phyloP scores from a whole-genome alignment of 257 asterid genomes.

The Nicotiana obtusifolia region DNA sequence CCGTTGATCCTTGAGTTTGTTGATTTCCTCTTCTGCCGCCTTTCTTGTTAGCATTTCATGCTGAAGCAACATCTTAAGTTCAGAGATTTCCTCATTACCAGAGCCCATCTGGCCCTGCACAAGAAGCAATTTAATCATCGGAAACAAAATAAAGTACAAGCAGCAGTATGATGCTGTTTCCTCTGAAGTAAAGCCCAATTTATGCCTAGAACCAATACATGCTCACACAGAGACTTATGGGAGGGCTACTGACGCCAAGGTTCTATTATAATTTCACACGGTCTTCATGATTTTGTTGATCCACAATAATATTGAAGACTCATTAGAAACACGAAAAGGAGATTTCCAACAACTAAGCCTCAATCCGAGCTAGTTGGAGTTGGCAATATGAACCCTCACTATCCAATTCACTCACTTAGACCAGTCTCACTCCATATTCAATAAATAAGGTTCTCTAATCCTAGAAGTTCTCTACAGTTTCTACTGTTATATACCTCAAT shows the following conservation, averaged over 20 bases:
- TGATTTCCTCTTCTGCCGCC: conserved; percentile 85
- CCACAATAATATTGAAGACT: not conserved
- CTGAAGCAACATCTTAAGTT: conserved; percentile 65
- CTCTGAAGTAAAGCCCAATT: not conserved
- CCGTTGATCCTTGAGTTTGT: conserved; percentile 49
- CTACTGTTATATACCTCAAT: not conserved
- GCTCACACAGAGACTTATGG: not conserved
- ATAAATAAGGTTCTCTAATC: not conserved
- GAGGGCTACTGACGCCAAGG: not conserved
- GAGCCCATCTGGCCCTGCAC: conserved; percentile 40
- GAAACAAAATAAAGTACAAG: conserved; percentile 8
- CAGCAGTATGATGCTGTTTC: not conserved
- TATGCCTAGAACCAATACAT: not conserved
- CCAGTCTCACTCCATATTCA: not conserved
- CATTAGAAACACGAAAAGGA: not conserved
- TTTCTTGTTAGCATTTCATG: conserved; percentile 60
- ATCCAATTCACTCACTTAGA: not conserved
- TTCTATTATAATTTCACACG: not conserved
- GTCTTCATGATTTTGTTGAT: not conserved
- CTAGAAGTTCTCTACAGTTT: not conserved
- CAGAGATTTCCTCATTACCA: conserved; percentile 48
- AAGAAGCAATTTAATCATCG: conserved; percentile 23
- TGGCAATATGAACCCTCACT: conserved; percentile 1
- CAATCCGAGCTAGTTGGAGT: not conserved
- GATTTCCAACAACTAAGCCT: not conserved